phyloP scores from a whole-genome alignment of 2,329 filamentous ascomycete species.

The Atkinsonella texensis region DNA sequence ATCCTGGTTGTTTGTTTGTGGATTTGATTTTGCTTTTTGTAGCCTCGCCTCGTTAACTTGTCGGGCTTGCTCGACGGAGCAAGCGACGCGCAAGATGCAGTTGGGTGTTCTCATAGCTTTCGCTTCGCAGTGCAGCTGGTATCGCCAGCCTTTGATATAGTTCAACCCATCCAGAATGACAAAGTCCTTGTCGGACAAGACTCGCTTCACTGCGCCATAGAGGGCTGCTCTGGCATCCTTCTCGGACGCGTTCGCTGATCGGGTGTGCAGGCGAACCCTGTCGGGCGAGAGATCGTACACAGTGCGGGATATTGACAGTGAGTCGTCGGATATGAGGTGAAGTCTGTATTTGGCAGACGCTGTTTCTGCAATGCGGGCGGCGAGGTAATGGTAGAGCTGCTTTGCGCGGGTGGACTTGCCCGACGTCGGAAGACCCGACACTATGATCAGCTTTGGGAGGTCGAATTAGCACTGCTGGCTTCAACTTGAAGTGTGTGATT shows the following conservation, averaged over 20 bases:
- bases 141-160: conserved; percentile 85
- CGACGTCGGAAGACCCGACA: conserved; percentile 55
- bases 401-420: conserved; percentile 55
- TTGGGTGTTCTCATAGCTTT: conserved; percentile 67
- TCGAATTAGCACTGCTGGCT: conserved; percentile 2
- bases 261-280: conserved; percentile 42
- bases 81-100: conserved; percentile 59
- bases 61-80: conserved; percentile 37
- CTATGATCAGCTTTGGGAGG: conserved; percentile 46
- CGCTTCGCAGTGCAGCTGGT: conserved; percentile 75
- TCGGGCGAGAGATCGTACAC: conserved; percentile 55
- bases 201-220: conserved; percentile 67
- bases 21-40: conserved; percentile 9
- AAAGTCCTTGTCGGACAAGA: conserved; percentile 59
- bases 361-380: conserved; percentile 36
- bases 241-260: conserved; percentile 62
- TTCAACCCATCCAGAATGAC: conserved; percentile 72
- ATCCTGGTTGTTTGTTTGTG: conserved; percentile 1
- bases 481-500: too few species aligned
- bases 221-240: conserved; percentile 70
- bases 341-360: conserved; percentile 44
- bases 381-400: conserved; percentile 55
- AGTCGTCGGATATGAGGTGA: conserved; percentile 63
- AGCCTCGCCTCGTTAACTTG: conserved; percentile 50
- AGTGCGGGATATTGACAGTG: conserved; percentile 53